Conservation (phyloP, 78 protist species). For the Monosiga brevicollis region DNA sequence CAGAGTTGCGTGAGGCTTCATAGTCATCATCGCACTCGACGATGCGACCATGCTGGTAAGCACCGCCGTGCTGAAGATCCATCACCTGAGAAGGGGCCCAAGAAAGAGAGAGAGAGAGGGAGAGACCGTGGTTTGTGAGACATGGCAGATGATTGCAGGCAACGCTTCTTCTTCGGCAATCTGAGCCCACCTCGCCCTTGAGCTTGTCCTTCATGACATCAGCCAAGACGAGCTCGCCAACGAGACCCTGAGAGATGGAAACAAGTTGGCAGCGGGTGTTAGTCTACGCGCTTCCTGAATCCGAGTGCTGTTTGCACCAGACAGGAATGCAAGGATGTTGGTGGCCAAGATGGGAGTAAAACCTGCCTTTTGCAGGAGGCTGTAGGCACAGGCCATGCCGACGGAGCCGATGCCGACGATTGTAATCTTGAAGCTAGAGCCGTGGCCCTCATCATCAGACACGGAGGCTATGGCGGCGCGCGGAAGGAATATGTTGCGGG, state of each 20-base stretch:
- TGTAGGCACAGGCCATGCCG: background rate
- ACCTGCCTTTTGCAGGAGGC: background rate
- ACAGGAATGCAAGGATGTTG: too few relatives aligned
- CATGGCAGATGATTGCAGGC: background rate
- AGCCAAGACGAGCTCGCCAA: background rate
- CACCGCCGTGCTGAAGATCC: background rate
- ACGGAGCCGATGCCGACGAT: background rate
- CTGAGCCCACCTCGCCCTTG: background rate
- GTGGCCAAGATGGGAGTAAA: too few relatives aligned
- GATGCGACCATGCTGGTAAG: background rate
- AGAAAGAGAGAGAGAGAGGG: background rate
- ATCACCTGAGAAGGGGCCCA: background rate
- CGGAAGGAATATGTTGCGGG: too few relatives aligned
- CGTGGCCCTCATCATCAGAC: too few relatives aligned
- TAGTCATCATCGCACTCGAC: background rate
- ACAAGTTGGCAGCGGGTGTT: too few relatives aligned
- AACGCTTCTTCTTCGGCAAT: background rate
- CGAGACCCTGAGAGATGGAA: too few relatives aligned
- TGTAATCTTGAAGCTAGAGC: background rate
- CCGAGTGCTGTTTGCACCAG: too few relatives aligned
- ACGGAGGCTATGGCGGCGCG: too few relatives aligned
- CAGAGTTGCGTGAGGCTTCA: background rate
- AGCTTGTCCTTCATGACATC: background rate
- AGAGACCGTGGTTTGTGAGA: background rate
- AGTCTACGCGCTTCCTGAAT: too few relatives aligned